Evolutionary conservation across 352 stramenopile species (phyloP).

Genomic region (Hyphochytrium catenoides): DNA sequence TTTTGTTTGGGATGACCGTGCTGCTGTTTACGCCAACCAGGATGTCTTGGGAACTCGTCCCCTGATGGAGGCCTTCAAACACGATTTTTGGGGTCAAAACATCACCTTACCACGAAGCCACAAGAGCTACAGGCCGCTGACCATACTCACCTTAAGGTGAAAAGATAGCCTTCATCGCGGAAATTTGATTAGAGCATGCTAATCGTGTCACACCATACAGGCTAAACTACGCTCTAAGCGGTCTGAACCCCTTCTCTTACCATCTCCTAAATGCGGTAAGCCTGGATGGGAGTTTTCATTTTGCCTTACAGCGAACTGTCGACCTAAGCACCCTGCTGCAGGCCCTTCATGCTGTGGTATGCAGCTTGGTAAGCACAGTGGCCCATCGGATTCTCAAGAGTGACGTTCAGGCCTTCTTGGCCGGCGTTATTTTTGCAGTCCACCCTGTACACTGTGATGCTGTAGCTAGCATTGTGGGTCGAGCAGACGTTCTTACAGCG

Average conservation of each 20-base stretch:
- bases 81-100: conserved; percentile 61
- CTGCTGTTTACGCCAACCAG: conserved; percentile 31
- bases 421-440: conserved; percentile 61
- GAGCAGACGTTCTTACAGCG: conserved; percentile 61
- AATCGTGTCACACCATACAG: no score
- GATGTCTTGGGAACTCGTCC: conserved; percentile 19
- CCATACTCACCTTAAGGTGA: conserved; percentile 50
- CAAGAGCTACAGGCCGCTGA: conserved; percentile 65
- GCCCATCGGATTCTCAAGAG: no score
- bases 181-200: no score
- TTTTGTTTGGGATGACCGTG: conserved; percentile 72
- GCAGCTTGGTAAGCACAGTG: no score
- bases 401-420: conserved; percentile 7
- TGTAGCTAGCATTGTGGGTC: conserved; percentile 62
- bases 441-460: conserved; percentile 72
- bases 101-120: conserved; percentile 32
- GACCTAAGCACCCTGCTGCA: conserved; percentile 4
- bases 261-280: conserved; percentile 44
- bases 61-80: conserved; percentile 21
- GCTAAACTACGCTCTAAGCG: conserved; percentile 21
- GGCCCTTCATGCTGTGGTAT: not conserved
- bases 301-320: no score
- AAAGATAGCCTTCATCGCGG: no score
- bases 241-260: conserved; percentile 22
- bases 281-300: no score